These are phyloP conservation scores for Aspergillus hancockii DNA, from an alignment of 495 filamentous ascomycete species.

Conservation along the genomic window DNA sequence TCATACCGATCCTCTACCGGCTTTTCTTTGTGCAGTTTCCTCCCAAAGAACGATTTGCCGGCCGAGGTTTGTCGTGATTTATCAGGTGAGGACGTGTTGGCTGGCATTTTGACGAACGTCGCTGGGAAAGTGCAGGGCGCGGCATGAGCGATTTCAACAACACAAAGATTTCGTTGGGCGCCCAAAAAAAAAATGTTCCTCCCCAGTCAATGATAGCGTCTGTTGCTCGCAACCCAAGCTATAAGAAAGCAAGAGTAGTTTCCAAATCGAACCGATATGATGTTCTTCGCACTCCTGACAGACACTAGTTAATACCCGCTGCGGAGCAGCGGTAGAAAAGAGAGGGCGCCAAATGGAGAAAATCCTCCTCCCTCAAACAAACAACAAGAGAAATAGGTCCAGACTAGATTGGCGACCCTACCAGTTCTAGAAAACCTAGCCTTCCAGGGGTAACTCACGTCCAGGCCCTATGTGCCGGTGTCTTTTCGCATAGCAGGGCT, in stretches of 20 bases:
- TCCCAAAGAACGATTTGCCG: constrained; percentile 85
- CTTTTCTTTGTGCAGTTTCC: constrained; percentile 74
- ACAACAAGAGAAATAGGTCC: constrained; percentile 5
- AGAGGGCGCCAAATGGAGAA: constrained; percentile 13
- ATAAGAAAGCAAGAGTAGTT: neutral
- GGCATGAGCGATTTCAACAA: constrained; percentile 42
- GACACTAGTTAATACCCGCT: constrained; percentile 25
- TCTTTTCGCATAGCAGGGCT: constrained; percentile 15
- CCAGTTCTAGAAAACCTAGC: constrained; percentile 18
- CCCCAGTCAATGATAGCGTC: neutral
- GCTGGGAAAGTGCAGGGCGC: constrained; percentile 37
- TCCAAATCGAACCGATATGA: constrained; percentile 3
- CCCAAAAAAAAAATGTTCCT: neutral
- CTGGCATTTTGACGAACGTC: constrained; percentile 51
- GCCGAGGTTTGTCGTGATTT: constrained; percentile 81
- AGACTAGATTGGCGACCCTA: constrained; percentile 3
- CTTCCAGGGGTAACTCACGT: constrained; percentile 7
- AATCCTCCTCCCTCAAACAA: constrained; percentile 4
- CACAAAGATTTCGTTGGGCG: constrained; percentile 1
- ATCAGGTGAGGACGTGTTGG: constrained; percentile 63
- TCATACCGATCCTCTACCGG: constrained; percentile 58
- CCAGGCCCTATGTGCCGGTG: constrained; percentile 9
- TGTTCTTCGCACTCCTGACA: constrained; percentile 21
- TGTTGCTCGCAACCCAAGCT: neutral
- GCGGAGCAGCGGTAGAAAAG: constrained; percentile 27